These are phyloP conservation scores for Corymbia maculata DNA, from an alignment of 345 rosid species.

Conservation along the genomic window DNA sequence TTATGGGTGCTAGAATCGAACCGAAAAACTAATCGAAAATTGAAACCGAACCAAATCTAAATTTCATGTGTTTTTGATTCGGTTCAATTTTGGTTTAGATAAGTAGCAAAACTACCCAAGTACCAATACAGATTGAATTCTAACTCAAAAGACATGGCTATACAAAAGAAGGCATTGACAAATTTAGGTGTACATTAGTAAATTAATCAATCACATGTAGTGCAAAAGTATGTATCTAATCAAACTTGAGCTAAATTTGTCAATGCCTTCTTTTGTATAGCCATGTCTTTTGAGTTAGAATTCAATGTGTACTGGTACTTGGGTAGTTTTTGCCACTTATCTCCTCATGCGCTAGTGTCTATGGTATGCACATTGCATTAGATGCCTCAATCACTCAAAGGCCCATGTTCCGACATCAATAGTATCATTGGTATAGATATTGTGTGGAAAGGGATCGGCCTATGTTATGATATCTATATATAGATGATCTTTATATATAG, in stretches of 20 bases:
- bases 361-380: neutral
- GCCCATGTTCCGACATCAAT: neutral
- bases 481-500: neutral
- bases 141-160: no score
- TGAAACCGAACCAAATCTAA: no score
- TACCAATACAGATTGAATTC: no score
- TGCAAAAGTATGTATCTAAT: neutral
- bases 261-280: neutral
- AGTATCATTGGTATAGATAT: neutral
- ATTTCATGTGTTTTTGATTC: no score
- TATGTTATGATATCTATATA: neutral
- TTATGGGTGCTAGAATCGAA: no score
- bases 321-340: neutral
- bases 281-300: neutral
- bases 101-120: no score
- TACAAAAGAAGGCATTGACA: neutral
- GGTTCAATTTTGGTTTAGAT: no score
- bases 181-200: neutral
- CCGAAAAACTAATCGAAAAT: no score
- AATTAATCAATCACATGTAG: neutral
- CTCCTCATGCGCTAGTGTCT: neutral
- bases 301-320: neutral
- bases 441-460: neutral
- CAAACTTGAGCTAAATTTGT: neutral
- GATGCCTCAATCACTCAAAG: neutral